Evolutionary conservation across 495 filamentous ascomycete species (phyloP), one percentile per base, ranked within the genome.

Genomic region (Staphylotrichum tortipilum): DNA sequence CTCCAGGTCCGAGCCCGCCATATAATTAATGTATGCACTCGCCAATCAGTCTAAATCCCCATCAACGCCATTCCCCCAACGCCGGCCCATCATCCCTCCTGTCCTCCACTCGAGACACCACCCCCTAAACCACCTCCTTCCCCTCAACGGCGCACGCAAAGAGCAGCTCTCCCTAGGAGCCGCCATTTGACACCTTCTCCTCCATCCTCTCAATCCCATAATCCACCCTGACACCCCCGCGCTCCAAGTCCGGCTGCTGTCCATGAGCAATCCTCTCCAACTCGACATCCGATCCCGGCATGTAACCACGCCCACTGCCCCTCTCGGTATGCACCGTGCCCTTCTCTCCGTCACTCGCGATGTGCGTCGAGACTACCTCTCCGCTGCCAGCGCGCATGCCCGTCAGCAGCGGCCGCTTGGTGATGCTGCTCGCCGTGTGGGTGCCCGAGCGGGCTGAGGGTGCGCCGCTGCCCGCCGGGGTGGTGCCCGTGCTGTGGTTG

Each of bases 151-250:
- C 24, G 1, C 19, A 29, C 47, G 9, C 34, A 11, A 41, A 44
- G 7, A 35, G 21, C 28, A 50, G 30, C 38, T 36, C 48, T 18
- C 29, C 48, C 39, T 43, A 50, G 19, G 38, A 50, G 22, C 31
- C 23, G 7, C 18, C n/a, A 2, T 10, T 35, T 21, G 28, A 28
- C 30, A 51, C 26, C 7, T 40, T 22, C 34, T 51, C 48, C 48
- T 44, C 23, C 21, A 15, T 28, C 31, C 39, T 26, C 41, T 44
- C 48, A 51, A 51, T 26, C n/a, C 18, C 40, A 15, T 29, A 51
- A 14, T 51, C 33, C 4, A 51, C 48, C 14, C 31, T 28, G 29
- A 50, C 48, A 10, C n/a, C n/a, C n/a, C 38, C 39, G 3, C 47
- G 26, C 22, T 41, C 37, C 28, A 39, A n/a, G n/a, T n/a, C n/a